phyloP scores from a whole-genome alignment of 2,329 filamentous ascomycete species.

The Cadophora gregata region DNA sequence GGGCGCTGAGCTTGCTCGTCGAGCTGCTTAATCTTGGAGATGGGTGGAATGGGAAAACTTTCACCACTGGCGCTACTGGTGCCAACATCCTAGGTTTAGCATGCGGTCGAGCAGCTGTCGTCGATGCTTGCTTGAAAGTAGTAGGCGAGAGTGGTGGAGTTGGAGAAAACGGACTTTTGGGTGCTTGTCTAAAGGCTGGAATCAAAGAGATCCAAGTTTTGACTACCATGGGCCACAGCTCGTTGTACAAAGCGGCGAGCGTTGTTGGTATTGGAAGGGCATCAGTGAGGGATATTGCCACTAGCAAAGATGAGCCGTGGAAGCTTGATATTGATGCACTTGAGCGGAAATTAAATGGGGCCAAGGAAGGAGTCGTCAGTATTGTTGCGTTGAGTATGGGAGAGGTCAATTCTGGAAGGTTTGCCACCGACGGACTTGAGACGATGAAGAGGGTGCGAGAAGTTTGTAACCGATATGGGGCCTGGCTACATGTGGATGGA shows the following conservation, averaged over 20 bases:
- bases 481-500: slow-evolving; percentile 91
- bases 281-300: slow-evolving; percentile 66
- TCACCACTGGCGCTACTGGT: slow-evolving; percentile 76
- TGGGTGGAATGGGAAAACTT: slow-evolving; percentile 74
- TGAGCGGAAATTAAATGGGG: slow-evolving; percentile 60
- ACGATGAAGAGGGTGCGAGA: slow-evolving; percentile 62
- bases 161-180: slow-evolving; percentile 72
- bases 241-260: slow-evolving; percentile 81
- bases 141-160: slow-evolving; percentile 52
- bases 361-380: slow-evolving; percentile 60
- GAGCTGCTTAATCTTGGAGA: slow-evolving; percentile 67
- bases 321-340: slow-evolving; percentile 71
- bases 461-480: slow-evolving; percentile 73
- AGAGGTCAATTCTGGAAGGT: slow-evolving; percentile 90
- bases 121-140: slow-evolving; percentile 49
- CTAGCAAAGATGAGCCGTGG: slow-evolving; percentile 63
- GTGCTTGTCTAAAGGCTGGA: slow-evolving; percentile 67
- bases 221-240: slow-evolving; percentile 84
- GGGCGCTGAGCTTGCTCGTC: slow-evolving; percentile 71
- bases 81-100: slow-evolving; percentile 70
- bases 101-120: slow-evolving; percentile 72
- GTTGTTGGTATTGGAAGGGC: slow-evolving; percentile 78
- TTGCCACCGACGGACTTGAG: slow-evolving; percentile 62
- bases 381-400: slow-evolving; percentile 84
- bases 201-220: slow-evolving; percentile 76